These are phyloP conservation scores for Rhododendron williamsianum DNA, from an alignment of 148 eudicot species.

Conservation along the genomic window DNA sequence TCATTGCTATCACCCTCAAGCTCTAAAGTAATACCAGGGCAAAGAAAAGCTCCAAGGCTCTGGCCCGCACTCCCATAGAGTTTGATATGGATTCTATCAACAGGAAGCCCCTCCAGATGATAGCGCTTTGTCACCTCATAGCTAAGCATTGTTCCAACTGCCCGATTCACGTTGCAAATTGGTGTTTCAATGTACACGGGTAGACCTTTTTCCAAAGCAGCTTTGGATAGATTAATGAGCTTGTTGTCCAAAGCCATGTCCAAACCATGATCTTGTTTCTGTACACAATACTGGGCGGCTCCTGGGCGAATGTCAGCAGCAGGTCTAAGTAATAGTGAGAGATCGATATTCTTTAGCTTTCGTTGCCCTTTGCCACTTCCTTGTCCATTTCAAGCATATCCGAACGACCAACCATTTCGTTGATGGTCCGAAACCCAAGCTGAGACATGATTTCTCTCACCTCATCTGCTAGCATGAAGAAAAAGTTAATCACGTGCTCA, in stretches of 20 bases:
- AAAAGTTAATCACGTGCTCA: constrained; percentile 93
- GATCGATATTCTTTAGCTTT: constrained; percentile 92
- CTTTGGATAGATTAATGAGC: constrained; percentile 50
- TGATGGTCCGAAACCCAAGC: constrained; percentile 71
- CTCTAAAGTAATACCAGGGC: constrained; percentile 85
- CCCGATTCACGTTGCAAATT: constrained; percentile 77
- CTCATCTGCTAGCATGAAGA: constrained; percentile 97
- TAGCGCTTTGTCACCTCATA: constrained; percentile 91
- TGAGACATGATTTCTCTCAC: constrained; percentile 94
- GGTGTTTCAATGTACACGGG: constrained; percentile 89
- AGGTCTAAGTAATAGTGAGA: constrained; percentile 80
- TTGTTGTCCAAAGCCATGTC: constrained; percentile 86
- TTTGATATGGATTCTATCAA: constrained; percentile 84
- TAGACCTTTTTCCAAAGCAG: constrained; percentile 70
- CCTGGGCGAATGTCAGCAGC: constrained; percentile 85
- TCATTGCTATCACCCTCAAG: constrained; percentile 99
- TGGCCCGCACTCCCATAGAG: constrained; percentile 96
- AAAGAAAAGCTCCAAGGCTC: constrained; percentile 94
- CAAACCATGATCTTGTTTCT: constrained; percentile 92
- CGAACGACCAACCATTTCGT: constrained; percentile 92
- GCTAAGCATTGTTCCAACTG: constrained; percentile 98
- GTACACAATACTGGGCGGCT: constrained; percentile 84
- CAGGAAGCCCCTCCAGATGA: constrained; percentile 61
- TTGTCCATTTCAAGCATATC: constrained; percentile 94
- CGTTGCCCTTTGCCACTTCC: constrained; percentile 58